Conservation (phyloP, 2,329 filamentous ascomycete genomes). For the Monosporascus sp. region DNA sequence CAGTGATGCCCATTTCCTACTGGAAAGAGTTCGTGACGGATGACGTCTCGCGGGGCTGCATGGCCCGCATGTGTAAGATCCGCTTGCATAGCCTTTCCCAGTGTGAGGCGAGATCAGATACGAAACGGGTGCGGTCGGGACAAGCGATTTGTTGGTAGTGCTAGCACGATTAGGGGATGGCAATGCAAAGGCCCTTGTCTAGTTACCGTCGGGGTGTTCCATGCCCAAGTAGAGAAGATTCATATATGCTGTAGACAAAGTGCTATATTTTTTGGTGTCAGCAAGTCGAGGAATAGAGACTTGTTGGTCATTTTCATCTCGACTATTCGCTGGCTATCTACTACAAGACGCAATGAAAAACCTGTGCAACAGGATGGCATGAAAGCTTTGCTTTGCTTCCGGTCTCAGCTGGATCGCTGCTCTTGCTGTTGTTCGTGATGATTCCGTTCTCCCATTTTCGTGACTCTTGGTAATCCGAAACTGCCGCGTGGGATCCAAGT, state of each 20-base stretch:
- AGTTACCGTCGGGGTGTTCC: no score
- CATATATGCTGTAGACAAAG: no score
- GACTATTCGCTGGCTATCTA: background rate
- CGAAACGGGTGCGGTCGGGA: background rate
- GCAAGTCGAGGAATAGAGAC: no score
- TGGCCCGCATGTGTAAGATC: background rate
- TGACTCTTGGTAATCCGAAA: background rate
- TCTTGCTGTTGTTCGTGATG: background rate
- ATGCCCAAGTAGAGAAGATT: no score
- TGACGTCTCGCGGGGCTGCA: background rate
- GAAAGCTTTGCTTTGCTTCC: background rate
- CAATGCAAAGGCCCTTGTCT: no score
- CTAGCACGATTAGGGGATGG: no score
- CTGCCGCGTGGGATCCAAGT: background rate
- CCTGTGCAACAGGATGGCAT: background rate
- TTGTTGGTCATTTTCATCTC: no score
- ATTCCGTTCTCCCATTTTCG: background rate
- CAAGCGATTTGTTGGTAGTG: no score
- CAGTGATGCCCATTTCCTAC: no score
- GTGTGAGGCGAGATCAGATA: background rate
- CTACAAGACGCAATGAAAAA: background rate
- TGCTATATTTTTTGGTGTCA: no score
- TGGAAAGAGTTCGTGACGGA: background rate
- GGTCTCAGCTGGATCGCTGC: background rate
- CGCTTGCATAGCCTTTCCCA: background rate